phyloP scores from a whole-genome alignment of 192 early-diverging fungal genomes.

The Backusella sp. region DNA sequence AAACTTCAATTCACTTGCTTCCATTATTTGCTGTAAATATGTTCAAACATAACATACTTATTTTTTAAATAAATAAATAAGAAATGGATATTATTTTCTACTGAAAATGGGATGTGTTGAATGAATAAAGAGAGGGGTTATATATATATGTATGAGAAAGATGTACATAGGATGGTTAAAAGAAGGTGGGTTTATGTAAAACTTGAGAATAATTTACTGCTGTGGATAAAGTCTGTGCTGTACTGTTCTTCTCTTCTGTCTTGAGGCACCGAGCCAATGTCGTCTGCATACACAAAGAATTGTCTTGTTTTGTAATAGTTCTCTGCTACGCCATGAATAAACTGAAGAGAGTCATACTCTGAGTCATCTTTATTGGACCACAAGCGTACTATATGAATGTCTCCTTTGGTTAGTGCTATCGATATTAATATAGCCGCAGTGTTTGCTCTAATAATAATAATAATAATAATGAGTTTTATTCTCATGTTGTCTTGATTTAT shows the following conservation, averaged over 20 bases:
- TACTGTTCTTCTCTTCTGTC: background rate
- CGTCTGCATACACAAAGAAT: constrained; percentile 5
- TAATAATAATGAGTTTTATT: background rate
- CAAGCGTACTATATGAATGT: background rate
- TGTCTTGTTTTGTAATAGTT: background rate
- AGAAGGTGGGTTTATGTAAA: background rate
- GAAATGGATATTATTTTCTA: background rate
- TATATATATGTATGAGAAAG: background rate
- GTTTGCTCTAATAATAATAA: background rate
- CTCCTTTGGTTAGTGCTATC: background rate
- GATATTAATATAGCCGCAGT: background rate
- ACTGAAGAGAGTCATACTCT: background rate
- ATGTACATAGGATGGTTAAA: background rate
- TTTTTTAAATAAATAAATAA: background rate
- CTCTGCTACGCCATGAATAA: background rate
- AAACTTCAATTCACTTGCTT: background rate
- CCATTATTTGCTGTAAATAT: constrained; percentile 1
- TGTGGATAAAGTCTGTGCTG: background rate
- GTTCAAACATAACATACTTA: background rate
- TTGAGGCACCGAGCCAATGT: background rate
- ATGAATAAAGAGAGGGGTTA: background rate
- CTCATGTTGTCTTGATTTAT: background rate
- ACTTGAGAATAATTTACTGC: background rate
- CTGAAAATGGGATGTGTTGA: background rate
- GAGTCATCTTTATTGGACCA: background rate